Conservation (phyloP, 208 protist species). For the Trypanosoma mega region DNA sequence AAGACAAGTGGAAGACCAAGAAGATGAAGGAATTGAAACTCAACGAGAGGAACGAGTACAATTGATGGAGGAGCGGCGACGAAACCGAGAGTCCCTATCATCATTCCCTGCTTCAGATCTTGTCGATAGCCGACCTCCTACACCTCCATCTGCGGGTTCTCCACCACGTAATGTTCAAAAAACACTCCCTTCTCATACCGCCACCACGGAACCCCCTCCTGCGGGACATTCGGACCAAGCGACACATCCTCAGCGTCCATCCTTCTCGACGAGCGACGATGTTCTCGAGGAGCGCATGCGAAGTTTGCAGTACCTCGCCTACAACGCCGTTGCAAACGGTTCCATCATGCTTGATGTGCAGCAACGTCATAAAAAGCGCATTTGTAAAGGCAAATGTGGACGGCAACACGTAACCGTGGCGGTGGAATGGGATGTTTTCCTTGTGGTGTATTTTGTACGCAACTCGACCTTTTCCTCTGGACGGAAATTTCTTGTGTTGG, state of each 20-base stretch:
- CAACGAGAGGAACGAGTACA: not conserved
- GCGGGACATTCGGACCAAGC: too few relatives aligned
- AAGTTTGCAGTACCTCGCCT: conserved; percentile 69
- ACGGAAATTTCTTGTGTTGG: conserved; percentile 54
- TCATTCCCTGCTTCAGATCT: too few relatives aligned
- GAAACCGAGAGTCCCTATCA: too few relatives aligned
- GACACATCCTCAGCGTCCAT: too few relatives aligned
- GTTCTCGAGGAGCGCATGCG: conserved; percentile 31
- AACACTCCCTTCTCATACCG: too few relatives aligned
- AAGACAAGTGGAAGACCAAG: not conserved
- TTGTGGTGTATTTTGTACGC: conserved; percentile 79
- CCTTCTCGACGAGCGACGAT: not conserved
- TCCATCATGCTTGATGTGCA: conserved; percentile 54
- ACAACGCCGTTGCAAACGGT: conserved; percentile 59
- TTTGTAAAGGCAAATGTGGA: conserved; percentile 67
- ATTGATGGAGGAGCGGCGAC: not conserved
- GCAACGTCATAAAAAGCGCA: conserved; percentile 43
- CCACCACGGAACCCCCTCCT: too few relatives aligned
- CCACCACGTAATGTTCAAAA: too few relatives aligned
- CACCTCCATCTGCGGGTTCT: too few relatives aligned
- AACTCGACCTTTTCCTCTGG: conserved; percentile 39
- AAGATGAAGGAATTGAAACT: conserved; percentile 2
- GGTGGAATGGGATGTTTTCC: conserved; percentile 78
- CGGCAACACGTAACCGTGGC: conserved; percentile 64
- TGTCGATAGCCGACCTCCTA: too few relatives aligned